Evolutionary conservation across 78 protist genomes (phyloP).

Genomic region (Dictyostelium citrinum): DNA sequence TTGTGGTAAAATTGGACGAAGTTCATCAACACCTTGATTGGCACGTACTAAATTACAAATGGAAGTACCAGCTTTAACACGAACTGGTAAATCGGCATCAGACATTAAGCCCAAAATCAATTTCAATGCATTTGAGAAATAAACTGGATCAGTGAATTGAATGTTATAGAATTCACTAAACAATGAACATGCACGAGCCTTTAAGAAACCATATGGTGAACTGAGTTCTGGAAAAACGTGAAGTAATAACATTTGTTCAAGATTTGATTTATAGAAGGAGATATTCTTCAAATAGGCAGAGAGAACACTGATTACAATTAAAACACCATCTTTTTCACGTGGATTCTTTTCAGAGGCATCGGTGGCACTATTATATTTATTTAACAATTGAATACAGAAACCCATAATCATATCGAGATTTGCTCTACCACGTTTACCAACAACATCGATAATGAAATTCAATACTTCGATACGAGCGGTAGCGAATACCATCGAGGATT

Average conservation of each 20-base stretch:
- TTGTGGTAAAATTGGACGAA: conserved; percentile 65
- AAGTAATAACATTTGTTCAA: conserved; percentile 57
- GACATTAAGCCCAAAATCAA: background rate
- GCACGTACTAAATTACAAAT: conserved; percentile 62
- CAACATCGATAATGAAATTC: conserved; percentile 46
- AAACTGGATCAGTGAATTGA: conserved; percentile 21
- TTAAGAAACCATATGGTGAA: conserved; percentile 44
- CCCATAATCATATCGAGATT: conserved; percentile 42
- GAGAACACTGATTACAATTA: conserved; percentile 40
- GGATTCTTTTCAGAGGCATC: conserved; percentile 2
- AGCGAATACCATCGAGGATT: conserved; percentile 9
- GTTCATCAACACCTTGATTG: conserved; percentile 31
- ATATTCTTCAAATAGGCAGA: background rate
- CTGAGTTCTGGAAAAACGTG: conserved; percentile 76
- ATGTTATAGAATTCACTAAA: conserved; percentile 49
- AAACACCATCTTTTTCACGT: conserved; percentile 34
- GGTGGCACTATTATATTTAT: background rate
- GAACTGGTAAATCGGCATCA: conserved; percentile 83
- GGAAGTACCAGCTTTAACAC: conserved; percentile 74
- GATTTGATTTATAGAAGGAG: background rate
- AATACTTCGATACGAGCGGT: conserved; percentile 31
- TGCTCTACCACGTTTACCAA: conserved; percentile 57
- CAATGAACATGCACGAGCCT: conserved; percentile 46
- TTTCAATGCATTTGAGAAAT: conserved; percentile 40
- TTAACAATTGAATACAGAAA: conserved; percentile 37